These are phyloP conservation scores for Zasmidium cellare DNA, from an alignment of 2,329 filamentous ascomycete species.

Conservation along the genomic window DNA sequence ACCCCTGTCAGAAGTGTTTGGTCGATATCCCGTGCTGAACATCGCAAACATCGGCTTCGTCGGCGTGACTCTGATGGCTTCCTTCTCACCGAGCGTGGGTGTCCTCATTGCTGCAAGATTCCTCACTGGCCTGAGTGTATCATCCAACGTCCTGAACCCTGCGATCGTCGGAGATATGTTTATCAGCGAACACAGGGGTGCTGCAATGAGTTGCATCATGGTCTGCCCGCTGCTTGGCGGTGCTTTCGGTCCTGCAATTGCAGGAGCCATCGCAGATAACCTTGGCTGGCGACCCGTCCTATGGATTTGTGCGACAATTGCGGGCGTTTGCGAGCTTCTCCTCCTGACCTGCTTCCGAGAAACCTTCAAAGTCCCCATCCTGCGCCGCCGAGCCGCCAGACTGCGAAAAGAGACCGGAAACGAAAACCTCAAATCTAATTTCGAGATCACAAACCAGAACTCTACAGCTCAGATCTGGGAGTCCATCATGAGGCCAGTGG, in stretches of 20 bases:
- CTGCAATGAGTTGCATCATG: constrained; percentile 59
- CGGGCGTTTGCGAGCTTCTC: constrained; percentile 49
- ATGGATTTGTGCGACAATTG: constrained; percentile 52
- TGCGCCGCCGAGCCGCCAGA: constrained; percentile 45
- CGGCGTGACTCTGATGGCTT: constrained; percentile 41
- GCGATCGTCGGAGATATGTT: constrained; percentile 67
- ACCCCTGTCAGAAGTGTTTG: constrained; percentile 47
- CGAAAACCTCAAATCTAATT: constrained; percentile 17
- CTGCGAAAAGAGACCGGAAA: constrained; percentile 24
- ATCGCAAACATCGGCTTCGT: constrained; percentile 48
- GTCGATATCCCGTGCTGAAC: constrained; percentile 40
- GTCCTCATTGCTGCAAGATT: constrained; percentile 45
- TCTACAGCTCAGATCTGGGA: constrained; percentile 29
- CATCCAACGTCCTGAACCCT: constrained; percentile 59
- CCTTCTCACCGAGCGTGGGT: constrained; percentile 37
- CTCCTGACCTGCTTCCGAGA: constrained; percentile 58
- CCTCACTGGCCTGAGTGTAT: constrained; percentile 47
- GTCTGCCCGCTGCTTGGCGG: constrained; percentile 60
- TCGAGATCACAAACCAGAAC: constrained; percentile 15
- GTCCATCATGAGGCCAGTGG: constrained; percentile 42
- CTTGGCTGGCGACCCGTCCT: constrained; percentile 58
- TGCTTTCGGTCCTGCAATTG: constrained; percentile 57
- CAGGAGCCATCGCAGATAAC: constrained; percentile 55
- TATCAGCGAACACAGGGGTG: constrained; percentile 56
- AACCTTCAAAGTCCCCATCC: constrained; percentile 61